Percentiles rank a stretch among this genome's conserved stretches.
These are phyloP conservation scores for Aspergillus candidus DNA, from an alignment of 2,329 filamentous ascomycete genomes.

Conservation along the genomic window DNA sequence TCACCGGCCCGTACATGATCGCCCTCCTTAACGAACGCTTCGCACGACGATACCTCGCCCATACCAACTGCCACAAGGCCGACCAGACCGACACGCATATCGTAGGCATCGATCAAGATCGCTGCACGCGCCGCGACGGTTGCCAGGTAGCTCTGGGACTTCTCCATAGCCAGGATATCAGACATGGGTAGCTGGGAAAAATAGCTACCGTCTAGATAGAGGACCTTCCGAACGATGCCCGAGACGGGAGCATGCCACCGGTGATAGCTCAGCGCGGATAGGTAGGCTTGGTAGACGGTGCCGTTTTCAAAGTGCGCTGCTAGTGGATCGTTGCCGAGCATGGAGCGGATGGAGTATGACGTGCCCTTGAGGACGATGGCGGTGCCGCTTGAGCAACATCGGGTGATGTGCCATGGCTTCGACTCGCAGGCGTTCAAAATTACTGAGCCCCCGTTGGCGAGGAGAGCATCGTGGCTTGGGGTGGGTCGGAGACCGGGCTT, in stretches of 20 bases:
- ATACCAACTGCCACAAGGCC: constrained; percentile 1
- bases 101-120: constrained; percentile 1
- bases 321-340: neutral
- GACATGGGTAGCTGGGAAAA: neutral
- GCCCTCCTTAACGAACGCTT: neutral
- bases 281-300: constrained; percentile 1
- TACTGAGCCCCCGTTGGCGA: neutral
- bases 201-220: neutral
- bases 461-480: neutral
- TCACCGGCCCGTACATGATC: neutral
- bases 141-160: neutral
- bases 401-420: neutral
- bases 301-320: neutral
- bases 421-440: neutral
- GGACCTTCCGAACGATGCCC: neutral
- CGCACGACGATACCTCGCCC: constrained; percentile 5
- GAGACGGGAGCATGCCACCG: constrained; percentile 7
- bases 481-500: neutral
- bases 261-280: constrained; percentile 1
- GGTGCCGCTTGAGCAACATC: neutral
- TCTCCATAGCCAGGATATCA: neutral
- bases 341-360: constrained; percentile 1
- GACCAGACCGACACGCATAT: neutral
- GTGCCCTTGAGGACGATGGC: neutral
- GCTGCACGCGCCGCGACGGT: constrained; percentile 1